These are phyloP conservation scores for Schizosaccharomyces cryophilus DNA, from an alignment of 805 yeast species.

Conservation along the genomic window DNA sequence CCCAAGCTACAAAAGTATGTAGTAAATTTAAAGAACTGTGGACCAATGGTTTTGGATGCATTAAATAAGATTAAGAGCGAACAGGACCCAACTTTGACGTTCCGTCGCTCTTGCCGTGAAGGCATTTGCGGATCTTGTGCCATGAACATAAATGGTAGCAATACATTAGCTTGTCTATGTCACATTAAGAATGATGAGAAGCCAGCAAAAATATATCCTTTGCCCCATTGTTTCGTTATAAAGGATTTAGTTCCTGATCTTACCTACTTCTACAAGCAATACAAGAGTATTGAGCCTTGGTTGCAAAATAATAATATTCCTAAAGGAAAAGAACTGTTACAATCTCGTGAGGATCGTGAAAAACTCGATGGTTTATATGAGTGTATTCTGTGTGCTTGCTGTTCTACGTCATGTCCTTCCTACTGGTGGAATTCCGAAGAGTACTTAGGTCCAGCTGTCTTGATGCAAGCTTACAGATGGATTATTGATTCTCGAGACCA, in stretches of 20 bases:
- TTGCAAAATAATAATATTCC: slow-evolving; percentile 64
- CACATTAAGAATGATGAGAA: slow-evolving; percentile 66
- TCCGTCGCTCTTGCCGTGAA: slow-evolving; percentile 96
- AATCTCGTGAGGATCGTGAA: slow-evolving; percentile 75
- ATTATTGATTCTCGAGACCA: slow-evolving; percentile 90
- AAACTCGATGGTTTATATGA: slow-evolving; percentile 92
- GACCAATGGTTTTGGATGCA: slow-evolving; percentile 96
- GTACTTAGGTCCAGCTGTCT: slow-evolving; percentile 93
- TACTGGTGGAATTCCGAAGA: slow-evolving; percentile 99
- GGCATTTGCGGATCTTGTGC: slow-evolving; percentile 99
- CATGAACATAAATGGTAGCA: slow-evolving; percentile 94
- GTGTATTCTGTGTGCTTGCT: slow-evolving; percentile 94
- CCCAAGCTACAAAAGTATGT: slow-evolving; percentile 67
- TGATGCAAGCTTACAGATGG: slow-evolving; percentile 99
- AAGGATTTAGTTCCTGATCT: slow-evolving; percentile 94
- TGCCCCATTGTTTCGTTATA: slow-evolving; percentile 95
- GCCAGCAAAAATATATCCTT: slow-evolving; percentile 73
- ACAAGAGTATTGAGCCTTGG: slow-evolving; percentile 92
- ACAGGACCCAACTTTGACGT: slow-evolving; percentile 83
- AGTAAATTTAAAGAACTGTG: slow-evolving; percentile 72
- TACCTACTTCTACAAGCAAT: slow-evolving; percentile 93
- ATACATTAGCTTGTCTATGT: slow-evolving; percentile 91
- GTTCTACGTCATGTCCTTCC: slow-evolving; percentile 96
- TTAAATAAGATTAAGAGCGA: slow-evolving; percentile 84
- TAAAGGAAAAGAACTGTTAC: slow-evolving; percentile 83